phyloP scores from a whole-genome alignment of 108 stramenopile species.

The Fragilaria radians region DNA sequence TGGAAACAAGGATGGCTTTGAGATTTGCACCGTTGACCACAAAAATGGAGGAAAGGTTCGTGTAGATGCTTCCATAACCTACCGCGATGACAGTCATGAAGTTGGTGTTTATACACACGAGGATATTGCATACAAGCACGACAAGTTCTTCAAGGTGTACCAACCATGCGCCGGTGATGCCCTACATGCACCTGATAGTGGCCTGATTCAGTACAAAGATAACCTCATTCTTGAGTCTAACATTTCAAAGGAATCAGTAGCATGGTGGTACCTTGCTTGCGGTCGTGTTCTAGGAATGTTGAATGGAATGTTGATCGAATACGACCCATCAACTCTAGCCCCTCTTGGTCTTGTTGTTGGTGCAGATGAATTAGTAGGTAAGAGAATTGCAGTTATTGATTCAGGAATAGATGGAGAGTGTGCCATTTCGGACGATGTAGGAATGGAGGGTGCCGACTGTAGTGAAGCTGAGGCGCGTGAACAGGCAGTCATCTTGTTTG shows the following conservation, averaged over 20 bases:
- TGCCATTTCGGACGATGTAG: constrained; percentile 32
- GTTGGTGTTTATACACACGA: constrained; percentile 34
- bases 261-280: constrained; percentile 92
- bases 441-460: constrained; percentile 69
- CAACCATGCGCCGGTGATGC: constrained; percentile 29
- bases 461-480: constrained; percentile 33
- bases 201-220: constrained; percentile 25
- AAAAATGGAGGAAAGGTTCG: constrained; percentile 56
- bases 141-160: constrained; percentile 77
- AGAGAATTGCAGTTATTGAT: constrained; percentile 66
- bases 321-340: constrained; percentile 82
- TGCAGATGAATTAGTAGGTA: constrained; percentile 69
- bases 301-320: constrained; percentile 88
- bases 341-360: constrained; percentile 90
- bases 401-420: constrained; percentile 35
- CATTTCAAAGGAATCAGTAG: constrained; percentile 42
- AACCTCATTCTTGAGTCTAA: constrained; percentile 20
- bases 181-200: constrained; percentile 37
- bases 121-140: constrained; percentile 66
- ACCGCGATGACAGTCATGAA: constrained; percentile 35
- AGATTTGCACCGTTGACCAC: constrained; percentile 80
- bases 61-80: constrained; percentile 51
- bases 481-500: constrained; percentile 54
- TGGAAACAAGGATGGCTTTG: constrained; percentile 64
- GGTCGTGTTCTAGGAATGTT: constrained; percentile 88